Conservation (phyloP, 768 basidiomycete genomes). For the Leccinum disarticulatum region DNA sequence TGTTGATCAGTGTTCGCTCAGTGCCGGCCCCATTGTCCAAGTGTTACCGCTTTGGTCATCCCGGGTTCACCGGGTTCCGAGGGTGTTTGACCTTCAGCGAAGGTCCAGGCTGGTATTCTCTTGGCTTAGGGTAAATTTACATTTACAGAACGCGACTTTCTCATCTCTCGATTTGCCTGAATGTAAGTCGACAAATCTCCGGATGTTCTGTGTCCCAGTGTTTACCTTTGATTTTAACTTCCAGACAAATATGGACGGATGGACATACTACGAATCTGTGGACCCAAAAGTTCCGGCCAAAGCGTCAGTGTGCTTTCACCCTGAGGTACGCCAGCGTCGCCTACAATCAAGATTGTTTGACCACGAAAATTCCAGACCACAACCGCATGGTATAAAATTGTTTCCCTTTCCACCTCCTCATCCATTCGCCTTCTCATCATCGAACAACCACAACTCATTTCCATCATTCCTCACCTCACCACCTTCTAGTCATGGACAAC, state of each 20-base stretch:
- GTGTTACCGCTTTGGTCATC: background rate
- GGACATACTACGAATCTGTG: no score
- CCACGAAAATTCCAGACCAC: background rate
- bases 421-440: background rate
- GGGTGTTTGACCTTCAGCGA: background rate
- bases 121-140: background rate
- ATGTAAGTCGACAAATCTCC: background rate
- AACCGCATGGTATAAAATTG: slow-evolving; percentile 3
- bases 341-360: background rate
- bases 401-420: background rate
- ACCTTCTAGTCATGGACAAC: background rate
- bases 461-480: background rate
- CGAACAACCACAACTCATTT: background rate
- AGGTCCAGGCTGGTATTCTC: background rate
- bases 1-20: background rate
- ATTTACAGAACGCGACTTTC: no score
- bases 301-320: slow-evolving; percentile 1
- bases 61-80: background rate
- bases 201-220: no score
- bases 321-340: background rate
- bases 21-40: background rate
- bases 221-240: no score
- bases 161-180: background rate
- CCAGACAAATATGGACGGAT: no score
- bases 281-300: background rate